Evolutionary conservation across 352 stramenopile species (phyloP).

Genomic region (Stephanocyclus meneghinianus): DNA sequence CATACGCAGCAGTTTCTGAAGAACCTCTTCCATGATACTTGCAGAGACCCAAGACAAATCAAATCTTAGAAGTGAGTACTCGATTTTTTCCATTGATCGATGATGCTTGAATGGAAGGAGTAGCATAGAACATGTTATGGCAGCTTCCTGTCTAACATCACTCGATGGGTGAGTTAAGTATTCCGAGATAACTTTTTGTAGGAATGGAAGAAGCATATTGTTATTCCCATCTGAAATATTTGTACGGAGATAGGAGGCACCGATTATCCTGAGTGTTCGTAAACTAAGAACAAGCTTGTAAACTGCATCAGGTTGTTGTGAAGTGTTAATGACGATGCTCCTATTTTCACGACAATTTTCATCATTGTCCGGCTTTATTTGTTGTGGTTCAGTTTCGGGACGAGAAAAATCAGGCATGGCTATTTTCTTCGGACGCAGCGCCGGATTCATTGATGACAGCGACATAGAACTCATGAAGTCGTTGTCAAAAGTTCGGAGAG

Average conservation of each 20-base stretch:
- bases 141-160: conserved; percentile 89
- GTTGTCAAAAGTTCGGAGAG: conserved; percentile 25
- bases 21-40: conserved; percentile 90
- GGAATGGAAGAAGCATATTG: conserved; percentile 93
- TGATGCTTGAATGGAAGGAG: conserved; percentile 68
- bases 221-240: conserved; percentile 80
- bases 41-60: conserved; percentile 78
- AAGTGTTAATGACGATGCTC: conserved; percentile 64
- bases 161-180: conserved; percentile 90
- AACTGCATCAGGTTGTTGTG: conserved; percentile 58
- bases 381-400: conserved; percentile 50
- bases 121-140: conserved; percentile 82
- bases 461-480: conserved; percentile 56
- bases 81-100: not conserved
- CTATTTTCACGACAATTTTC: not conserved
- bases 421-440: conserved; percentile 34
- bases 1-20: conserved; percentile 90
- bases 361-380: conserved; percentile 3
- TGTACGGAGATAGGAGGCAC: conserved; percentile 63
- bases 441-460: conserved; percentile 52
- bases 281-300: conserved; percentile 88
- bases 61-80: conserved; percentile 26
- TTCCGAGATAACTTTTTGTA: conserved; percentile 89
- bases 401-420: conserved; percentile 13
- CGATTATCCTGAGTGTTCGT: conserved; percentile 91